These are phyloP conservation scores for Tillandsia leiboldiana DNA, from an alignment of 176 grass and related monocot genomes.

Conservation along the genomic window DNA sequence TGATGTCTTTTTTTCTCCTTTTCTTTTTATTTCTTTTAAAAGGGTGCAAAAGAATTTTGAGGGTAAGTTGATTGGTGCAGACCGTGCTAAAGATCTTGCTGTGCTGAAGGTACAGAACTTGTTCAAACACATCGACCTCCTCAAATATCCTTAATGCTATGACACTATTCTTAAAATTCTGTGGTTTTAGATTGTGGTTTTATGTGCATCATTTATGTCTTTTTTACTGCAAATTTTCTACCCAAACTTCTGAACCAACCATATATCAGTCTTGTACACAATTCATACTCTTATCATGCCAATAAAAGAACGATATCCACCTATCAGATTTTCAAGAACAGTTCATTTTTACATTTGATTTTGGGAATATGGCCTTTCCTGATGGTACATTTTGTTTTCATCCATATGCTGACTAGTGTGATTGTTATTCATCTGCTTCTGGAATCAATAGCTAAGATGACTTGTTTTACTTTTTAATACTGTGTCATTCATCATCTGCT, in stretches of 20 bases:
- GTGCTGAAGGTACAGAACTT: conserved; percentile 59
- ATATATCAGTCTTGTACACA: neutral
- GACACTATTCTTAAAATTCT: neutral
- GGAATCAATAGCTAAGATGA: neutral
- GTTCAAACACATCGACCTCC: neutral
- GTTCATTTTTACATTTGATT: neutral
- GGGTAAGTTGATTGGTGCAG: conserved; percentile 83
- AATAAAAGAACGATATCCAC: neutral
- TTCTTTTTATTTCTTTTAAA: conserved; percentile 21
- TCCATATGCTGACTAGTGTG: neutral
- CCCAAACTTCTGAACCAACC: neutral
- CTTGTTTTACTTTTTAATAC: neutral
- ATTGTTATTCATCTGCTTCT: neutral
- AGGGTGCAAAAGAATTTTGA: conserved; percentile 97
- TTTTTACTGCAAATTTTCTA: neutral
- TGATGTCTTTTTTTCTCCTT: neutral
- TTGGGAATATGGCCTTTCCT: neutral
- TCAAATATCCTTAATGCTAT: conserved; percentile 3
- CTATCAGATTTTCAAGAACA: neutral
- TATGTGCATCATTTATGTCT: neutral
- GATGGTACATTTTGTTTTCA: neutral
- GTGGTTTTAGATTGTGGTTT: neutral
- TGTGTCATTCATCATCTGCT: neutral
- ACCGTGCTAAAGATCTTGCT: conserved; percentile 83
- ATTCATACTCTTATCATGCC: neutral